Base-by-base conservation (phyloP, 805 yeast genomes). In the Candida hungchunana region DNA sequence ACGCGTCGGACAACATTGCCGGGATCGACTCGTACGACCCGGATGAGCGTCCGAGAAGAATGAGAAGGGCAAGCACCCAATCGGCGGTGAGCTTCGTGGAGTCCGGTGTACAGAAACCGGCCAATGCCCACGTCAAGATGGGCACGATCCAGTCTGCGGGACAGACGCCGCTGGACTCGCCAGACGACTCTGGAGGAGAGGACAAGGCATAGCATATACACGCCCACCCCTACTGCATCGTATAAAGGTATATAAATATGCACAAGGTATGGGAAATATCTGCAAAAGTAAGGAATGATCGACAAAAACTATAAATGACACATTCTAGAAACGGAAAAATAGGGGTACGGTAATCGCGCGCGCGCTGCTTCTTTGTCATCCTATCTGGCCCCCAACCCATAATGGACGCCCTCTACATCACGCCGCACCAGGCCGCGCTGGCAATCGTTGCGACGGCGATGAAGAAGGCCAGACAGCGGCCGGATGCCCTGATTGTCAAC, bases 361-460 rank as follows among this genome's bases (percentile, higher is more conserved):
- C n/a, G n/a, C n/a, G n/a, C n/a, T n/a, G n/a, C n/a, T n/a, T n/a
- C n/a, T n/a, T n/a, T n/a, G n/a, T n/a, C n/a, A n/a, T n/a, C n/a
- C n/a, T n/a, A n/a, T n/a, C n/a, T n/a, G n/a, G n/a, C n/a, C n/a
- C n/a, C n/a, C n/a, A n/a, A n/a, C n/a, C n/a, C n/a, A n/a, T n/a
- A n/a, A n/a, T n/a, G n/a, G 82, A 76, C 47, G 62, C 73, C 2
- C 62, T 67, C 47, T 84, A 82, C 50, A 68, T 82, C 33, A 77
- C 87, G 4, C 84, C 90, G 7, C 79, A 83, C 59, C 94, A 84
- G 50, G 79, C 90, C 3, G 93, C 93, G 0, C 58, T 84, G 33
- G 93, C 94, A 0, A 81, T 82, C 26, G 90, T 83, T 13, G 94
- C 94, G 7, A 84, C 93, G 0, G 69, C 87, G 3, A 83, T 83